Base-by-base conservation (phyloP, 768 basidiomycete species). In the Mycena galericulata region DNA sequence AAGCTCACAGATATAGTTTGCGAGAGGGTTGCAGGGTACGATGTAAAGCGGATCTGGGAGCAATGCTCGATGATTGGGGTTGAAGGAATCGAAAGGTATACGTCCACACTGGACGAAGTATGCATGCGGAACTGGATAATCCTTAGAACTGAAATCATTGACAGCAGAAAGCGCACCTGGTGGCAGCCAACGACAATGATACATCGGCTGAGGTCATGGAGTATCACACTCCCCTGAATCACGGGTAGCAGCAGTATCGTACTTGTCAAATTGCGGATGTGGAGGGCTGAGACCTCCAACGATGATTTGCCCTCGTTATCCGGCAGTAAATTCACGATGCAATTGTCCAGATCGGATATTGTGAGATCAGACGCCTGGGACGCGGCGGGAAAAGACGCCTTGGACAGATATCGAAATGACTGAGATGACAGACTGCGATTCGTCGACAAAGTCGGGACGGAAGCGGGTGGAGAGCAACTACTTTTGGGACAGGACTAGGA, bases 31-130 rank as follows among this genome's bases (percentile, higher is more conserved):
- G 67, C 53, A 0, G 94, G 92, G 76, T 94, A 96, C 1, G 76
- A 70, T 3, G 87, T 81, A 72, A 97, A 96, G 8, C 85, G 81
- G 50, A 96, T 87, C 0, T 73, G 71, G 0, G 80, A 80, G 72
- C 90, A 95, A 68, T 91, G 83, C 74, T 97, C 96, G 47, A 97
- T 94, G 77, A 95, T 84, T 1, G 95, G 95, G 49, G 90, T 88
- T 4, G 94, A 94, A 5, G 80, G 75, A 14, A 90, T 88, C 7
- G 86, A 81, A 3, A 97, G 84, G 72, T 92, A 90, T 3, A 95
- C 86, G 55, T 89, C 88, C 0, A 91, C 87, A 11, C 81, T 67
- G 0, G 75, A 82, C 1, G 95, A 95, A 22, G 86, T 84, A 76
- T 97, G 96, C 88, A 97, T 95, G 47, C 96, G 90, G 75, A 96